These are phyloP conservation scores for Pleurotus citrinopileatus DNA, from an alignment of 768 basidiomycete species.

Conservation along the genomic window DNA sequence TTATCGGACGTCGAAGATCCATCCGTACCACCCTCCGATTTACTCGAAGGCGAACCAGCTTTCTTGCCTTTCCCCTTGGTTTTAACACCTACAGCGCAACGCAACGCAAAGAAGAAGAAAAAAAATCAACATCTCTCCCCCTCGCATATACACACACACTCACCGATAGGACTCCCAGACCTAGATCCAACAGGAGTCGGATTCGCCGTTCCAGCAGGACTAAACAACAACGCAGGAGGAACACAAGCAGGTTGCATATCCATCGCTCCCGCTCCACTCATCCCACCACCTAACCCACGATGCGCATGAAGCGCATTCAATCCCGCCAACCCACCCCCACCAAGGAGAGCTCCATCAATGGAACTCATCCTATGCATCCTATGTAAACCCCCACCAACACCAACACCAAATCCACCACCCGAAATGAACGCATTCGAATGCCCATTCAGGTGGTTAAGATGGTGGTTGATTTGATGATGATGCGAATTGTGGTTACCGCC, in stretches of 20 bases:
- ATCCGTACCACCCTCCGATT: neutral
- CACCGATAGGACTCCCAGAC: slow-evolving; percentile 22
- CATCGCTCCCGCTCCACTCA: no score
- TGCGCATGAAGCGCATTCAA: slow-evolving; percentile 5
- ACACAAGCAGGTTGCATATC: slow-evolving; percentile 41
- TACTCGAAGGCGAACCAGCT: neutral
- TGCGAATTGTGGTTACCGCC: no score
- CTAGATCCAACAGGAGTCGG: slow-evolving; percentile 34
- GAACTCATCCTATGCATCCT: slow-evolving; percentile 7
- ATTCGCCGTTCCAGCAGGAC: slow-evolving; percentile 6
- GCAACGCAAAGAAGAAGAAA: no score
- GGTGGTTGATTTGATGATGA: no score
- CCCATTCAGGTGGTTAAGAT: no score
- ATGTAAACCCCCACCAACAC: neutral
- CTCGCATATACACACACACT: no score
- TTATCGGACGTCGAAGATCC: neutral
- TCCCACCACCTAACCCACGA: no score
- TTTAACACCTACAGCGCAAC: neutral
- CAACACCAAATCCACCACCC: no score
- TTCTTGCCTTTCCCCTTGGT: slow-evolving; percentile 8
- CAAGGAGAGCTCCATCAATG: slow-evolving; percentile 4
- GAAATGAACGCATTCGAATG: no score
- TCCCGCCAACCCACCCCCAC: slow-evolving; percentile 3
- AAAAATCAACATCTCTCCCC: no score
- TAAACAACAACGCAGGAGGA: slow-evolving; percentile 62